Evolutionary conservation across 176 grass and related monocot genomes (phyloP).

Genomic region (Musa schizocarpa): DNA sequence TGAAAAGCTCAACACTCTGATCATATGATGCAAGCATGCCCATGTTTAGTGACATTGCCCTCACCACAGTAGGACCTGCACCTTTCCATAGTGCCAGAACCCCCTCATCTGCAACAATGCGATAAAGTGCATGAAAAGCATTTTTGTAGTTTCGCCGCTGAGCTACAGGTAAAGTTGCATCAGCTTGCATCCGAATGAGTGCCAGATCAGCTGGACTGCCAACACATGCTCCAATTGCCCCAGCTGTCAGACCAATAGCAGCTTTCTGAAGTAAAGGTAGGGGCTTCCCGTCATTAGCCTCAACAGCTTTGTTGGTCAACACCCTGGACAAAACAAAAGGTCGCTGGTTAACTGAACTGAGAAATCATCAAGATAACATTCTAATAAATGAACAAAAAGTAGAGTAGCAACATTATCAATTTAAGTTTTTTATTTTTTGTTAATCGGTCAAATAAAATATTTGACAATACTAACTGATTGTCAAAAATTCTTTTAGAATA

Average conservation of each 20-base stretch:
- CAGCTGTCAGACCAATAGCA: constrained; percentile 64
- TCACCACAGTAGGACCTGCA: constrained; percentile 71
- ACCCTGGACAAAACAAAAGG: constrained; percentile 36
- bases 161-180: constrained; percentile 67
- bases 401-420: too few species aligned
- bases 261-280: constrained; percentile 57
- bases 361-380: not conserved
- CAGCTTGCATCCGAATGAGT: constrained; percentile 68
- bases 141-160: constrained; percentile 75
- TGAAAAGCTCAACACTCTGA: constrained; percentile 64
- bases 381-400: not conserved
- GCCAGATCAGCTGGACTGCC: constrained; percentile 83
- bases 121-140: constrained; percentile 72
- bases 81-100: constrained; percentile 85
- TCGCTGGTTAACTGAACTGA: not conserved
- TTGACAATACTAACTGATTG: too few species aligned
- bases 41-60: constrained; percentile 92
- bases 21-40: constrained; percentile 35
- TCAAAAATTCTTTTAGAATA: too few species aligned
- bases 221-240: constrained; percentile 68
- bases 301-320: constrained; percentile 36
- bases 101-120: constrained; percentile 71
- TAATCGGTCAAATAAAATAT: too few species aligned
- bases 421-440: too few species aligned
- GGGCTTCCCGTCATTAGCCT: too few species aligned